Conservation (phyloP, 2,329 filamentous ascomycete genomes). For the Arthrobotrys iridis region DNA sequence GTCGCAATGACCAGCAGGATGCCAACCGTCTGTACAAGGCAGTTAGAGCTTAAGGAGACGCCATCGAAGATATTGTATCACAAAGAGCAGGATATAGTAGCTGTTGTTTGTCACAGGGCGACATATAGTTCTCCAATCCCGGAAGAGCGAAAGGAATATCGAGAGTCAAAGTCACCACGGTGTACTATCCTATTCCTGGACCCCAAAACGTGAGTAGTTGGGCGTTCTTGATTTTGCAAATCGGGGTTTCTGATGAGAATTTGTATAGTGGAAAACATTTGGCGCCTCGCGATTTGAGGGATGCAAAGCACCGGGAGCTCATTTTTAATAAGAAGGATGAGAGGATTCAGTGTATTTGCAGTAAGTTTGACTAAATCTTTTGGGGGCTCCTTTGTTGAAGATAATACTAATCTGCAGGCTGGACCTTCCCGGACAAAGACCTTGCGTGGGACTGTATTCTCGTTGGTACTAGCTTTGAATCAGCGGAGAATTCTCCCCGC, state of each 20-base stretch:
- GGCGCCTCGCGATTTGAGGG: constrained; percentile 55
- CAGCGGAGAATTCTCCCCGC: constrained; percentile 28
- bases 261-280: constrained; percentile 53
- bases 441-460: constrained; percentile 55
- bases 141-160: constrained; percentile 7
- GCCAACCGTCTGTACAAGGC: constrained; percentile 57
- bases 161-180: background rate
- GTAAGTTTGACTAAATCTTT: constrained; percentile 37
- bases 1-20: constrained; percentile 56
- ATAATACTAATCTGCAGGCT: constrained; percentile 19
- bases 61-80: constrained; percentile 57
- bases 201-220: constrained; percentile 56
- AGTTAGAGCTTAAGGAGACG: constrained; percentile 56
- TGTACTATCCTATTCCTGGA: constrained; percentile 56
- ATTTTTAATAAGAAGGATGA: constrained; percentile 58
- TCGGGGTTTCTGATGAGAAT: background rate
- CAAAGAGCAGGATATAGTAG: constrained; percentile 55
- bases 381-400: background rate
- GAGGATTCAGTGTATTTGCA: constrained; percentile 57
- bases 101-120: constrained; percentile 56
- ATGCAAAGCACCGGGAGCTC: constrained; percentile 55
- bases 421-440: constrained; percentile 32
- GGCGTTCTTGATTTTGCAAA: background rate
- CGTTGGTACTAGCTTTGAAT: constrained; percentile 56
- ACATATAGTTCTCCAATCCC: constrained; percentile 22